Conservation (phyloP, 2,329 filamentous ascomycete genomes). For the Trichoderma harzianum region DNA sequence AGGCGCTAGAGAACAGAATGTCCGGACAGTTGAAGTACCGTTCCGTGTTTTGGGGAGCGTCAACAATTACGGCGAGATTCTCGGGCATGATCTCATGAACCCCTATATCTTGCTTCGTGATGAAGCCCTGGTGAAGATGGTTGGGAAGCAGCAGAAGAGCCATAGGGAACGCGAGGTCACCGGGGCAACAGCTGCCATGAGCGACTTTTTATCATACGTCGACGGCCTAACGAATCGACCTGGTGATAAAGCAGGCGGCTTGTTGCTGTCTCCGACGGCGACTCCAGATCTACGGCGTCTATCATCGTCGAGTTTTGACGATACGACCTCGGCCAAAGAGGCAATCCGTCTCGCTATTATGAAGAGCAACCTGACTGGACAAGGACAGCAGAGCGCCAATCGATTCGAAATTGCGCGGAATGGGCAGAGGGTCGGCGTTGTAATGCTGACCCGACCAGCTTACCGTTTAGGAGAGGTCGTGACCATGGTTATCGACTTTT, state of each 20-base stretch:
- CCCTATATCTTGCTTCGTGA: slow-evolving; percentile 89
- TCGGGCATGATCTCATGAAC: slow-evolving; percentile 91
- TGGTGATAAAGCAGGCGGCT: slow-evolving; percentile 50
- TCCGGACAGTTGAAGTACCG: slow-evolving; percentile 87
- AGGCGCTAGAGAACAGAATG: slow-evolving; percentile 72
- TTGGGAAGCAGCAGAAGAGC: slow-evolving; percentile 27
- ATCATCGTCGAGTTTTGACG: slow-evolving; percentile 49
- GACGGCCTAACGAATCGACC: slow-evolving; percentile 67
- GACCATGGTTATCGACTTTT: slow-evolving; percentile 80
- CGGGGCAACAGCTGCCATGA: slow-evolving; percentile 42
- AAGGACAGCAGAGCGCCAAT: slow-evolving; percentile 77
- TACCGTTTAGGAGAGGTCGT: slow-evolving; percentile 88
- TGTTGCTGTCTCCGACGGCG: slow-evolving; percentile 71
- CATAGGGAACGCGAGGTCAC: slow-evolving; percentile 26
- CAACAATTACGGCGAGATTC: slow-evolving; percentile 79
- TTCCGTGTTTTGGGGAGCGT: slow-evolving; percentile 93
- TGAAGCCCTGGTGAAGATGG: slow-evolving; percentile 63
- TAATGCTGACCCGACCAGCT: slow-evolving; percentile 82
- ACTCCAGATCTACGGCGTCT: slow-evolving; percentile 49
- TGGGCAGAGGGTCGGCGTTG: slow-evolving; percentile 84
- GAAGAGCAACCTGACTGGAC: slow-evolving; percentile 66
- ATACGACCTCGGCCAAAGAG: slow-evolving; percentile 67
- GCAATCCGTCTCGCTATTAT: slow-evolving; percentile 89
- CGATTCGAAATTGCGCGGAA: slow-evolving; percentile 93
- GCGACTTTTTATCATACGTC: slow-evolving; percentile 74